phyloP scores from a whole-genome alignment of 306 rosid species.

The Oemleria cerasiformis region DNA sequence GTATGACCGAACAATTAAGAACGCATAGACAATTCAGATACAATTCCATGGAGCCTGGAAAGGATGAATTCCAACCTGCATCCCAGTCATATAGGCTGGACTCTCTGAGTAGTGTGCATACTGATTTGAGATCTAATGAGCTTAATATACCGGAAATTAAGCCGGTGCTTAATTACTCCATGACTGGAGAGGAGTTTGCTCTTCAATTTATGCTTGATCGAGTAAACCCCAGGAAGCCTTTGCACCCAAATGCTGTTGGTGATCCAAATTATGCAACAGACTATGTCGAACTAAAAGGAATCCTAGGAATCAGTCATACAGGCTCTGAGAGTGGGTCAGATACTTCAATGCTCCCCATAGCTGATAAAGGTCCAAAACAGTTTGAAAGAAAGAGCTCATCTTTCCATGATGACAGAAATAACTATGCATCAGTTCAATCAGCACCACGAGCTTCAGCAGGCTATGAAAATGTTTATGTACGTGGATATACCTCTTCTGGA shows the following conservation, averaged over 20 bases:
- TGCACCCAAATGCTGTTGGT: conserved; percentile 41
- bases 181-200: conserved; percentile 88
- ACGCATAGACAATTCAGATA: conserved; percentile 29
- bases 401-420: conserved; percentile 44
- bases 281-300: conserved; percentile 63
- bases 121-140: conserved; percentile 38
- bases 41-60: conserved; percentile 57
- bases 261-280: conserved; percentile 49
- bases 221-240: conserved; percentile 62
- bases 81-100: conserved; percentile 46
- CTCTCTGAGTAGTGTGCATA: conserved; percentile 35
- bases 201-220: conserved; percentile 81
- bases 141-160: conserved; percentile 46
- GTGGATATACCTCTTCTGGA: conserved; percentile 53
- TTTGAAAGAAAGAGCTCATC: conserved; percentile 41
- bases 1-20: conserved; percentile 40
- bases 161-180: conserved; percentile 75
- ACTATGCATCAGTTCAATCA: conserved; percentile 51
- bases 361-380: conserved; percentile 51
- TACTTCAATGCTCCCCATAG: conserved; percentile 45
- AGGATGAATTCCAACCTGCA: conserved; percentile 45
- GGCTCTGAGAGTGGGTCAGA: conserved; percentile 73
- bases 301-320: conserved; percentile 55
- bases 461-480: conserved; percentile 46
- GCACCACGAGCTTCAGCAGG: conserved; percentile 41